phyloP scores from a whole-genome alignment of 495 filamentous ascomycete genomes.

The Staphylotrichum longicolle region DNA sequence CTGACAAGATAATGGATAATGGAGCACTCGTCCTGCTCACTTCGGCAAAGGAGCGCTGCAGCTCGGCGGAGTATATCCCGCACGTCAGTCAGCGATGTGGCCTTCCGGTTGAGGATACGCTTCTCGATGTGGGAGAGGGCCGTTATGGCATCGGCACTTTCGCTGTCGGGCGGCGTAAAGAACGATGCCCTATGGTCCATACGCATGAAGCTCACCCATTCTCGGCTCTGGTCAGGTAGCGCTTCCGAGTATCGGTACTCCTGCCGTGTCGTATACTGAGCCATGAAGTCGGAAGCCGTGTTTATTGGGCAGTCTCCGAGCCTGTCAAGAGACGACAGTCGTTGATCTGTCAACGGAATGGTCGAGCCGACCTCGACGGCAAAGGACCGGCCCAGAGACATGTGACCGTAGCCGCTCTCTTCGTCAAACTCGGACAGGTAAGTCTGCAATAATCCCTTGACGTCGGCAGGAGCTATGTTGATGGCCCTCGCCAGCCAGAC shows the following conservation, averaged over 20 bases:
- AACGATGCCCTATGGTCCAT: conserved; percentile 45
- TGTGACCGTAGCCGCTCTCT: conserved; percentile 78
- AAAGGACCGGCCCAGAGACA: conserved; percentile 92
- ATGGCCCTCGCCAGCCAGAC: conserved; percentile 76
- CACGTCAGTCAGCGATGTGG: conserved; percentile 69
- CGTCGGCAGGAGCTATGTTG: conserved; percentile 84
- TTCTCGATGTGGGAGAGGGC: conserved; percentile 66
- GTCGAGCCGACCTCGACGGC: conserved; percentile 86
- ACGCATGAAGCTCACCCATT: conserved; percentile 59
- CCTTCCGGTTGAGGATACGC: conserved; percentile 61
- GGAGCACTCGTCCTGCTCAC: conserved; percentile 65
- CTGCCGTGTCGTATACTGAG: conserved; percentile 95
- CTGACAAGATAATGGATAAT: conserved; percentile 82
- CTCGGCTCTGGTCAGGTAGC: conserved; percentile 58
- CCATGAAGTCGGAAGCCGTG: conserved; percentile 90
- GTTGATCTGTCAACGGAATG: conserved; percentile 85
- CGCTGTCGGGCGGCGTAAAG: conserved; percentile 41
- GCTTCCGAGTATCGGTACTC: conserved; percentile 82
- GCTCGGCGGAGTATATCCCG: conserved; percentile 77
- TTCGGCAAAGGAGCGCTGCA: conserved; percentile 78
- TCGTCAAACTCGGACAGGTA: conserved; percentile 94
- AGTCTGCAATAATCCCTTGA: conserved; percentile 90
- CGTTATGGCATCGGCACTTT: conserved; percentile 55
- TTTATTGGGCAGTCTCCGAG: conserved; percentile 72
- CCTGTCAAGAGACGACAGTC: conserved; percentile 71